phyloP scores from a whole-genome alignment of 2,329 filamentous ascomycete species.

The Ilyonectria mors-panacis region DNA sequence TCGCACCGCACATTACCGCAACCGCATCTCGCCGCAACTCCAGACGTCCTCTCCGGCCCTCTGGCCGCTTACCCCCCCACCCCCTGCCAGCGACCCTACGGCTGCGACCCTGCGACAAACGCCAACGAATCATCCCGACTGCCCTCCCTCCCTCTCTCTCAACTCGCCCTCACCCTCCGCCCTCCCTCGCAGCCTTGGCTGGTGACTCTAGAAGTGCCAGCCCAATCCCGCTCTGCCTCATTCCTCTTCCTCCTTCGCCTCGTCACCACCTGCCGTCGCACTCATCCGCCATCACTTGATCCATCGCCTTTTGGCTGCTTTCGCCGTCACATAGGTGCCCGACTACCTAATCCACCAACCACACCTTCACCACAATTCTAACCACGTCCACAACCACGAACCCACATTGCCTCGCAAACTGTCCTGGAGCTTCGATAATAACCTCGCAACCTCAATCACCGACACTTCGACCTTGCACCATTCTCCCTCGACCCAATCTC shows the following conservation, averaged over 20 bases:
- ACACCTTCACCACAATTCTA: conserved; percentile 9
- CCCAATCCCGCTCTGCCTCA: neutral
- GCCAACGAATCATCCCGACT: conserved; percentile 32
- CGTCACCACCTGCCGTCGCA: neutral
- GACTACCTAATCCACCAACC: conserved; percentile 19
- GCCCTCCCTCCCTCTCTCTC: conserved; percentile 28
- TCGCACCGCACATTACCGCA: neutral
- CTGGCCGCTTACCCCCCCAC: conserved; percentile 7
- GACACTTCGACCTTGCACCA: neutral
- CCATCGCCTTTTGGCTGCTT: conserved; percentile 11
- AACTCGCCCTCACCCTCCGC: conserved; percentile 20
- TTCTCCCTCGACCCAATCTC: conserved; percentile 5
- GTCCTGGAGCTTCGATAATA: conserved; percentile 2
- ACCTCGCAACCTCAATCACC: conserved; percentile 14
- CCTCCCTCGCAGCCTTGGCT: conserved; percentile 30
- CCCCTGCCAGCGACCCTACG: neutral
- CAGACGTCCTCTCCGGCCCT: neutral
- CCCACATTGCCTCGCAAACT: conserved; percentile 7
- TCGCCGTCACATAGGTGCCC: conserved; percentile 24
- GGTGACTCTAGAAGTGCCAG: conserved; percentile 25
- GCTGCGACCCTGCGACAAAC: conserved; percentile 27
- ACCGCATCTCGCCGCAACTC: conserved; percentile 1
- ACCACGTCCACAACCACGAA: conserved; percentile 7
- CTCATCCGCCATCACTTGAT: neutral
- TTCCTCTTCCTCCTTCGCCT: conserved; percentile 10